Evolutionary conservation across 768 basidiomycete genomes (phyloP).

Genomic region (Pulveroboletus sp.): DNA sequence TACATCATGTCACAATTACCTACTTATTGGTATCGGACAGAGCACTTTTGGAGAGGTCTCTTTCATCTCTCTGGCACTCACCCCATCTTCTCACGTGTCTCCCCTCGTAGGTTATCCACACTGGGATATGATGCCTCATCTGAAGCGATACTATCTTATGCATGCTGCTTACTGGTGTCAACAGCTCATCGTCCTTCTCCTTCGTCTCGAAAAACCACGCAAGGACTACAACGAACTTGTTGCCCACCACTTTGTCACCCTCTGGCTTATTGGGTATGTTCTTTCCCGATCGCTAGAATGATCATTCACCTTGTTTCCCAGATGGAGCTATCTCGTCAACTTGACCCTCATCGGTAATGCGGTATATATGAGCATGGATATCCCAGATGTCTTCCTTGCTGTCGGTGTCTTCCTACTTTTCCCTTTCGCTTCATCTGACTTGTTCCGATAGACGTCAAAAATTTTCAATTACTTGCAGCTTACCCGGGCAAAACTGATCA

Average conservation of each 20-base stretch:
- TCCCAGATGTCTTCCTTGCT: constrained; percentile 86
- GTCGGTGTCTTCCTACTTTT: constrained; percentile 39
- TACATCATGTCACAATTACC: constrained; percentile 79
- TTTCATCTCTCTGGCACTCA: not conserved
- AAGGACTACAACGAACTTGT: constrained; percentile 89
- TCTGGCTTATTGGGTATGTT: constrained; percentile 87
- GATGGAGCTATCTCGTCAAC: constrained; percentile 83
- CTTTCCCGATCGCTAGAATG: not conserved
- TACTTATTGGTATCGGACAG: constrained; percentile 83
- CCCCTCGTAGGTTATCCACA: constrained; percentile 70
- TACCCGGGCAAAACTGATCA: constrained; percentile 56
- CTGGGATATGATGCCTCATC: constrained; percentile 78
- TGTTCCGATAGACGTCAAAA: constrained; percentile 64
- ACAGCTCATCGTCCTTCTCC: constrained; percentile 81
- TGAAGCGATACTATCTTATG: constrained; percentile 93
- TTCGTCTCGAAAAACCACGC: constrained; percentile 90
- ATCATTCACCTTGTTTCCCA: constrained; percentile 26
- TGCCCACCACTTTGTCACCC: constrained; percentile 87
- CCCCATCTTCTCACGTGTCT: not conserved
- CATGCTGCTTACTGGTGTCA: constrained; percentile 95
- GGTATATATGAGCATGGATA: constrained; percentile 95
- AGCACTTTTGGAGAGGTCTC: constrained; percentile 81
- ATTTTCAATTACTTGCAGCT: constrained; percentile 82
- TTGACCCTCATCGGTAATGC: constrained; percentile 87
- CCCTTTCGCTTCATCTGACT: not conserved